Evolutionary conservation across 176 grass and related monocot genomes (phyloP), one percentile per base, ranked within the genome.

Genomic region (Rhynchospora pubera): DNA sequence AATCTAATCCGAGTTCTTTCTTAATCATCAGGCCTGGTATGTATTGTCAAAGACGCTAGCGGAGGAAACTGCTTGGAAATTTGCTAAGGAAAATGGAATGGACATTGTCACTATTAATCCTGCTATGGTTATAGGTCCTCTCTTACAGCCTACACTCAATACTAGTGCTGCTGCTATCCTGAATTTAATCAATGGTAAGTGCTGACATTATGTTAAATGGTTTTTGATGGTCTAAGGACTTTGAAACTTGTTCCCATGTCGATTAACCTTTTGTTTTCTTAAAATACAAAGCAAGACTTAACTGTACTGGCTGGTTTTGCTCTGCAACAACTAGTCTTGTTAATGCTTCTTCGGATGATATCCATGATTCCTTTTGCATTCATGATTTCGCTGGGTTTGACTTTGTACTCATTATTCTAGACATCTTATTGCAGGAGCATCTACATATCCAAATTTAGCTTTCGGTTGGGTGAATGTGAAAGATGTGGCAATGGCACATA

Each of bases 111-210:
- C 64, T 1, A 86, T 86, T 42, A 86, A 82, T 55, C 85, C 85
- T 57, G 85, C 48, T 51, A 72, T 21, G 50, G 77, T 86, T 69
- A 53, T 76, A 48, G 85, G 85, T 73, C 78, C 85, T 86, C 85
- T 86, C 55, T 81, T 86, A 32, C 85, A 86, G 56, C 65, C 85
- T 72, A 86, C 85, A 75, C 53, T 86, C 15, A 86, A 86, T 22
- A 62, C 85, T 18, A 82, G 77, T 62, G 63, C 85, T 81, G 53
- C 28, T 44, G 12, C 1, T 70, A 82, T 86, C 5, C 55, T 74
- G 13, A 53, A 75, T 51, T 55, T 86, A 10, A 81, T 81, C 46
- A 65, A 81, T 51, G 42, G 79, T 81, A 81, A 45, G 79, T 64
- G 65, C 23, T 46, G 7, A 61, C 57, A 23, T 48, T 81, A 47